Conservation (phyloP, 192 early-diverging fungal genomes). For the Dispira simplex region DNA sequence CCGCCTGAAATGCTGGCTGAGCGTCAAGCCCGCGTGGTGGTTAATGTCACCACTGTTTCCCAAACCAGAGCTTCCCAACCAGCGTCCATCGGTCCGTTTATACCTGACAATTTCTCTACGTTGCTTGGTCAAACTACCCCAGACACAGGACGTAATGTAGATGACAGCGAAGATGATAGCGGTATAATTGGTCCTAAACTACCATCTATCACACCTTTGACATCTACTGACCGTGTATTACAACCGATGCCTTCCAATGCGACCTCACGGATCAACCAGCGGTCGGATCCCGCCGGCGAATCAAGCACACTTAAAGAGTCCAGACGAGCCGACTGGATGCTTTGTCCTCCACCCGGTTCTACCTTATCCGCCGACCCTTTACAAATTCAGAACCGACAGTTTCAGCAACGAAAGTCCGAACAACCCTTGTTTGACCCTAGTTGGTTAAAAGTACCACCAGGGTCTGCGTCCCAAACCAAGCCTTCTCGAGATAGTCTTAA, state of each 20-base stretch:
- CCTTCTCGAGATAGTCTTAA: not conserved
- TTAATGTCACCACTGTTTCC: too few relatives aligned
- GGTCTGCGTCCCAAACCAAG: not conserved
- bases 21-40: too few relatives aligned
- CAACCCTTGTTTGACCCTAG: not conserved
- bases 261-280: not conserved
- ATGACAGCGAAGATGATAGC: not conserved
- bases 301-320: not conserved
- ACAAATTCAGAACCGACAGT: slow-evolving; percentile 1
- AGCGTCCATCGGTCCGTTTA: not conserved
- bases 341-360: not conserved
- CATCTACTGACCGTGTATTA: not conserved
- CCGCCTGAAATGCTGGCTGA: not conserved
- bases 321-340: slow-evolving; percentile 4
- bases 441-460: not conserved
- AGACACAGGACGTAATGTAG: not conserved
- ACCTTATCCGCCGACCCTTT: not conserved
- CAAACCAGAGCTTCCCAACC: not conserved
- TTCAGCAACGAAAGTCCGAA: not conserved
- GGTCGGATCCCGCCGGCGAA: not conserved
- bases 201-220: not conserved
- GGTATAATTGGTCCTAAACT: not conserved
- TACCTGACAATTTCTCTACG: not conserved
- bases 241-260: not conserved
- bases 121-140: not conserved